phyloP scores from a whole-genome alignment of 352 stramenopile species.

The Phytophthora sp. region DNA sequence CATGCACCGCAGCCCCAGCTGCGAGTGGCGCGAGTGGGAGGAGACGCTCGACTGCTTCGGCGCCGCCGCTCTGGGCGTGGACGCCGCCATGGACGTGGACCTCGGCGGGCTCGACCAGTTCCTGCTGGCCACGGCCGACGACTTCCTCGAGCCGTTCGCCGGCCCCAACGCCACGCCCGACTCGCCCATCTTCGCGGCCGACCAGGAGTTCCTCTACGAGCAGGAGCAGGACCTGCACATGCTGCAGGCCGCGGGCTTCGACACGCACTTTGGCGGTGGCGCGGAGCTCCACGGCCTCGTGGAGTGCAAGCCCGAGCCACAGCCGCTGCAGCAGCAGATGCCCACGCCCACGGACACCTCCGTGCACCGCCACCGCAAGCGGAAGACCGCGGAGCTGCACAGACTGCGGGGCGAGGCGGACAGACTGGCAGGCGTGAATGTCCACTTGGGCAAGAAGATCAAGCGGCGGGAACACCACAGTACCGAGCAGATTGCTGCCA shows the following conservation, averaged over 20 bases:
- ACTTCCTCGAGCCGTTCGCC: conserved; percentile 63
- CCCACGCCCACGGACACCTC: not conserved
- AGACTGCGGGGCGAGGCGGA: conserved; percentile 24
- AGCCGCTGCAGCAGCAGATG: conserved; percentile 11
- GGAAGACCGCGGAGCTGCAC: conserved; percentile 57
- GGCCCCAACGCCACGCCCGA: conserved; percentile 28
- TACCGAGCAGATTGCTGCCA: conserved; percentile 20
- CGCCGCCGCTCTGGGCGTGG: conserved; percentile 8
- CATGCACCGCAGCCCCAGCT: conserved; percentile 40
- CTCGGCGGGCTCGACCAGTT: conserved; percentile 67
- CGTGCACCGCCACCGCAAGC: conserved; percentile 61
- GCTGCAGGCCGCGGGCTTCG: conserved; percentile 24
- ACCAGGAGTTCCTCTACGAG: conserved; percentile 30
- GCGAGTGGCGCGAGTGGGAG: conserved; percentile 50
- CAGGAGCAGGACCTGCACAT: conserved; percentile 37
- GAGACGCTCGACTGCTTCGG: conserved; percentile 40
- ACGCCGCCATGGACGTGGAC: conserved; percentile 53
- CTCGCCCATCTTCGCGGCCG: conserved; percentile 32
- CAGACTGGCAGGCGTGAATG: conserved; percentile 13
- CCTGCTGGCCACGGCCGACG: conserved; percentile 58
- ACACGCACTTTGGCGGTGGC: conserved; percentile 44
- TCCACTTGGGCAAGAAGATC: conserved; percentile 43
- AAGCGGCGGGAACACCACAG: conserved; percentile 33
- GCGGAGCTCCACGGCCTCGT: conserved; percentile 44
- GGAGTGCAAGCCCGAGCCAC: conserved; percentile 42